Evolutionary conservation across 257 asterid genomes (phyloP).

Genomic region (Coffea canephora): DNA sequence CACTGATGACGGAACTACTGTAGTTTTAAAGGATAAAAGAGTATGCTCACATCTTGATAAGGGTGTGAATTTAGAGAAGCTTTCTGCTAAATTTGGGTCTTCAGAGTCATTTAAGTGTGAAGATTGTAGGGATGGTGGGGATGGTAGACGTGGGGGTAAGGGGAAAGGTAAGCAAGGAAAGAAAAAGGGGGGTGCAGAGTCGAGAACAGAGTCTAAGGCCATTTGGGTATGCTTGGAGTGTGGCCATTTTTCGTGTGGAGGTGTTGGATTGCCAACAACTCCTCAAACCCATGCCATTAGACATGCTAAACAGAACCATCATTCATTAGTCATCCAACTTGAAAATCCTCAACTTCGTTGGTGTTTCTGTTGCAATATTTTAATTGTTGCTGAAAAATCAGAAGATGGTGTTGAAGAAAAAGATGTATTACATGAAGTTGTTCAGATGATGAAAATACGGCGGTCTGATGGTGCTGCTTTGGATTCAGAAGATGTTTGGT

Average conservation of each 20-base stretch:
- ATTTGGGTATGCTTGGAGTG: slow-evolving; percentile 90
- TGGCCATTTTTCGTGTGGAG: slow-evolving; percentile 86
- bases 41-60: slow-evolving; percentile 58
- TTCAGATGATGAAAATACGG: slow-evolving; percentile 49
- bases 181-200: slow-evolving; percentile 49
- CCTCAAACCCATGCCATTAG: slow-evolving; percentile 82
- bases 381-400: slow-evolving; percentile 47
- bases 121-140: slow-evolving; percentile 63
- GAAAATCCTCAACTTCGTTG: slow-evolving; percentile 66
- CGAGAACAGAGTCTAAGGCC: slow-evolving; percentile 48
- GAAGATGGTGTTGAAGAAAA: slow-evolving; percentile 44
- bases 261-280: slow-evolving; percentile 69
- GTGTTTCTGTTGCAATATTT: slow-evolving; percentile 66
- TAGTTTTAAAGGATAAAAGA: slow-evolving; percentile 43
- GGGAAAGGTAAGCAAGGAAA: slow-evolving; percentile 68
- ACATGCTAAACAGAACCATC: slow-evolving; percentile 66
- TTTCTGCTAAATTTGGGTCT: slow-evolving; percentile 48
- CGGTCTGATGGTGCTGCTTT: slow-evolving; percentile 40
- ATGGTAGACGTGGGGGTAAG: slow-evolving; percentile 48
- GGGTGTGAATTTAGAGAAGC: slow-evolving; percentile 59
- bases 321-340: slow-evolving; percentile 61
- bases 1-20: slow-evolving; percentile 35
- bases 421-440: slow-evolving; percentile 52
- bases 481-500: slow-evolving; percentile 79
- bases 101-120: slow-evolving; percentile 55